Conservation (phyloP, 768 basidiomycete species). For the Auriscalpium microsporum region DNA sequence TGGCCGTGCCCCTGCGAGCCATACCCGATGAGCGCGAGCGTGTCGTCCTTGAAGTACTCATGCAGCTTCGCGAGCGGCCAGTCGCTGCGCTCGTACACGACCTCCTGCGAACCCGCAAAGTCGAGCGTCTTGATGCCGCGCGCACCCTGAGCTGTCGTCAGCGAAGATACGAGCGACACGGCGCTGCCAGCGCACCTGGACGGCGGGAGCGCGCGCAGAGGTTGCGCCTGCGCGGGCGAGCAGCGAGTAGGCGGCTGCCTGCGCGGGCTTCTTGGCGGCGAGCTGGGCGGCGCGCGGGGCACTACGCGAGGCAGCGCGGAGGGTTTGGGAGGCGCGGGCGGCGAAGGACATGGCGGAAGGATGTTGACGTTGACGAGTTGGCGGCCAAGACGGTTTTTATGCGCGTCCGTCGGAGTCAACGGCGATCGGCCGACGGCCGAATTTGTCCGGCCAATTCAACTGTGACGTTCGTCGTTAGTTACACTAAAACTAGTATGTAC, state of each 20-base stretch:
- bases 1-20: constrained; percentile 99
- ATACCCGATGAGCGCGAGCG: constrained; percentile 97
- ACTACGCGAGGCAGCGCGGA: constrained; percentile 61
- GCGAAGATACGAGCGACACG: neutral
- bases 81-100: constrained; percentile 91
- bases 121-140: constrained; percentile 93
- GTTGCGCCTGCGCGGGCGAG: constrained; percentile 34
- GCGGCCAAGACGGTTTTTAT: neutral
- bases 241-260: constrained; percentile 61
- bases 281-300: constrained; percentile 40
- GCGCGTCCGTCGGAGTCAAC: neutral
- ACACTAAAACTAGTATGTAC: too few species aligned
- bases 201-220: constrained; percentile 13
- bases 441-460: too few species aligned
- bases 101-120: constrained; percentile 91
- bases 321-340: constrained; percentile 54
- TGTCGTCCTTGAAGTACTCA: constrained; percentile 99
- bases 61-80: constrained; percentile 98
- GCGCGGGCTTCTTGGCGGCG: constrained; percentile 32
- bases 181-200: constrained; percentile 1
- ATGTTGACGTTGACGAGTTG: neutral
- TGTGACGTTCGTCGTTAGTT: too few species aligned
- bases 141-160: constrained; percentile 30
- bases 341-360: constrained; percentile 43
- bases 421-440: too few species aligned